Percentiles rank a stretch among this genome's conserved stretches.
phyloP scores from a whole-genome alignment of 306 rosid genomes.

The Aeschynomene evenia region DNA sequence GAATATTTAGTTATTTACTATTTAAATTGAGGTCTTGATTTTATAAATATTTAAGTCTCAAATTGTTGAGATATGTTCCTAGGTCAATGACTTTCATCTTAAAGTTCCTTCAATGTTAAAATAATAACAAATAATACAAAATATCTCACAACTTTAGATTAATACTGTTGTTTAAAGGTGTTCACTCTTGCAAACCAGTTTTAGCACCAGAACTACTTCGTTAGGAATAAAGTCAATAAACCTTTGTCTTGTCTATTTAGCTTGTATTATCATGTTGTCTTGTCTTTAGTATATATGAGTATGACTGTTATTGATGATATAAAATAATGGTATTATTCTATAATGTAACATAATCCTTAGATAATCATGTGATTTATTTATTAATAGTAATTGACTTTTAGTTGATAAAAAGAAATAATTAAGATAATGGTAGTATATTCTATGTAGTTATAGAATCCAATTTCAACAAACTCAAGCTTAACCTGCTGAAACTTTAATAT shows the following conservation, averaged over 20 bases:
- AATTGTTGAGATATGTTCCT: not conserved
- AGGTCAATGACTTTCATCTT: not conserved
- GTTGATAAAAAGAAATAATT: not conserved
- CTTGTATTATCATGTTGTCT: not conserved
- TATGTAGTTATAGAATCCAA: too few relatives aligned
- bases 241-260: not conserved
- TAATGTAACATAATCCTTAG: not conserved
- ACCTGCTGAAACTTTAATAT: too few relatives aligned
- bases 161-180: not conserved
- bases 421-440: not conserved
- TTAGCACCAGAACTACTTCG: not conserved
- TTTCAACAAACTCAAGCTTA: too few relatives aligned
- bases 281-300: not conserved
- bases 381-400: not conserved
- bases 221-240: not conserved
- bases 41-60: not conserved
- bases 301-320: not conserved
- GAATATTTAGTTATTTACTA: not conserved
- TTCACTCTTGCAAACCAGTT: not conserved
- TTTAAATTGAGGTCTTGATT: not conserved
- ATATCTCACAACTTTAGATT: not conserved
- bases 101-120: slow-evolving; percentile 3
- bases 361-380: not conserved
- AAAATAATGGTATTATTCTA: not conserved
- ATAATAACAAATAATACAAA: not conserved